Conservation (phyloP, 108 stramenopile genomes). For the Seminavis robusta region DNA sequence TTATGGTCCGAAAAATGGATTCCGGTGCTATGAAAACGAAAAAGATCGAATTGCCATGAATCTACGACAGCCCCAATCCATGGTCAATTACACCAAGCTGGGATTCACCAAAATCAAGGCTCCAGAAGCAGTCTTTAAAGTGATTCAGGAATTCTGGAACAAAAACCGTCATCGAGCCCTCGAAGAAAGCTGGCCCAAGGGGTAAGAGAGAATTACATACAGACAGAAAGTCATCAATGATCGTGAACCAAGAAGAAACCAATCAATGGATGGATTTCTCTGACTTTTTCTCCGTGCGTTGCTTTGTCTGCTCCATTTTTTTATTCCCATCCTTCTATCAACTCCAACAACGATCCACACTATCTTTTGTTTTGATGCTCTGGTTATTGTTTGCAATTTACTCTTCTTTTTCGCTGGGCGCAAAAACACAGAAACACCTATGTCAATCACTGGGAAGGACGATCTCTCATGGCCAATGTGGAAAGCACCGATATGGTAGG, state of each 20-base stretch:
- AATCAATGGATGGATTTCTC: slow-evolving; percentile 73
- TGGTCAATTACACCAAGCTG: slow-evolving; percentile 49
- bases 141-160: slow-evolving; percentile 68
- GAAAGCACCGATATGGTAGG: slow-evolving; percentile 15
- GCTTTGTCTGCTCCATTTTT: not conserved
- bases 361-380: no score
- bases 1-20: slow-evolving; percentile 33
- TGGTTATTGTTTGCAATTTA: no score
- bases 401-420: no score
- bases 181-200: slow-evolving; percentile 55
- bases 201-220: no score
- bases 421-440: slow-evolving; percentile 79
- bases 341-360: slow-evolving; percentile 4
- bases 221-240: no score
- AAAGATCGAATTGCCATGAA: slow-evolving; percentile 76
- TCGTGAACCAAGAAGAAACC: no score
- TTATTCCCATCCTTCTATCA: not conserved
- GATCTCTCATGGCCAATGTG: slow-evolving; percentile 76
- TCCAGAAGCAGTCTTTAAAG: slow-evolving; percentile 46
- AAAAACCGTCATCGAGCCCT: slow-evolving; percentile 41
- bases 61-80: slow-evolving; percentile 65
- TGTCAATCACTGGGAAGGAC: slow-evolving; percentile 72
- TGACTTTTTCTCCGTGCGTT: no score
- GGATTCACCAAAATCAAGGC: slow-evolving; percentile 65
- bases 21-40: slow-evolving; percentile 52